Evolutionary conservation across 2,329 filamentous ascomycete genomes (phyloP), one percentile per base, ranked within the genome.

Genomic region (Thielaviopsis musarum): DNA sequence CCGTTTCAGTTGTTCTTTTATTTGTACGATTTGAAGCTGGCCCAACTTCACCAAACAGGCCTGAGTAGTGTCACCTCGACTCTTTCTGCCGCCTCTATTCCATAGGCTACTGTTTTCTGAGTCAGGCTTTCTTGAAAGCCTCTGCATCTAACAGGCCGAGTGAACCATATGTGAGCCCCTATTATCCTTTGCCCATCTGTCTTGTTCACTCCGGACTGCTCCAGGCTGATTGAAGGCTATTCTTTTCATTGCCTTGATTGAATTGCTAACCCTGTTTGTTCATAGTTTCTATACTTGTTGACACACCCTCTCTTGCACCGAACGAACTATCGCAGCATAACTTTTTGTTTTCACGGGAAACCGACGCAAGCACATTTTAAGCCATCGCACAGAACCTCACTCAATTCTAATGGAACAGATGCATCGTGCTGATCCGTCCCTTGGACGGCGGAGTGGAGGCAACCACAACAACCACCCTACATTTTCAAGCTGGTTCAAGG

Each of bases 381-480:
- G 45, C 45, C 17, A 19, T 21, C 45, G n/a, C n/a, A 21, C 5
- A 5, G 3, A 19, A 4, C 4, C 41, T 9, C 10, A 19, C 34
- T 41, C 38, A 41, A 15, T 34, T 19, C 28, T 45, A 22, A 58
- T 62, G 55, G 59, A 62, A 15, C 56, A 51, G 30, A 64, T 64
- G 59, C 59, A 60, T 30, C 59, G 57, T 19, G 19, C 54, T 45
- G 58, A 63, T 24, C 59, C 55, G n/a, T 45, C 61, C 5, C 54
- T 59, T 52, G 56, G 28, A 49, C 30, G 45, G 15, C 52, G 52
- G n/a, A 21, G 13, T 22, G 41, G 28, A 24, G 34, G 9, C 5
- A 15, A 24, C 3, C n/a, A 48, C 15, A 52, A 41, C n/a, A 21
- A 58, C 21, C 48, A 58, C 3, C 59, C 59, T 30, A 61, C 55